A percentile compares a stretch with the other conserved stretches of the same genome.
Evolutionary conservation across 768 basidiomycete species (phyloP).

Genomic region (Rhodotorula graminis): DNA sequence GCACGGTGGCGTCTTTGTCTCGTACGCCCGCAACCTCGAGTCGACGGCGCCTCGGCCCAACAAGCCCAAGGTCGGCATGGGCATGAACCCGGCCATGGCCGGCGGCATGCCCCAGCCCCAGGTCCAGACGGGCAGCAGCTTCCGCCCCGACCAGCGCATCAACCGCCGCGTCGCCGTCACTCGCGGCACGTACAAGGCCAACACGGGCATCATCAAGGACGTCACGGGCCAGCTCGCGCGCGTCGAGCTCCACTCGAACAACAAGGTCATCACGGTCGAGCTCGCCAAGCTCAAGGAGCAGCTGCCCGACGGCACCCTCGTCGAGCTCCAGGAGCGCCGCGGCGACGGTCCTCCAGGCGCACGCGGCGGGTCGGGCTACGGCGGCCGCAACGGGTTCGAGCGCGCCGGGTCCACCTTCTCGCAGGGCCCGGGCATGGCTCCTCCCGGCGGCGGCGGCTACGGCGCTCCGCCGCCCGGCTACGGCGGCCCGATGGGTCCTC

Average conservation of each 20-base stretch:
- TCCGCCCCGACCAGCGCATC: slow-evolving; percentile 34
- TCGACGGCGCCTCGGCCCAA: slow-evolving; percentile 87
- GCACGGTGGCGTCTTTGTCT: slow-evolving; percentile 92
- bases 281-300: slow-evolving; percentile 36
- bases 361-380: slow-evolving; percentile 9
- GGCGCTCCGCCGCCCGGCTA: neutral
- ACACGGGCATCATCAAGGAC: slow-evolving; percentile 88
- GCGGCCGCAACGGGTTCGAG: slow-evolving; percentile 4
- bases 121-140: slow-evolving; percentile 10
- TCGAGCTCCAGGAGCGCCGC: slow-evolving; percentile 24
- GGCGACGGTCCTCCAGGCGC: neutral
- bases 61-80: slow-evolving; percentile 87
- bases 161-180: slow-evolving; percentile 73
- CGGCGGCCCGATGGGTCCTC: neutral
- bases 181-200: slow-evolving; percentile 84
- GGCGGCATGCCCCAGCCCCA: slow-evolving; percentile 57
- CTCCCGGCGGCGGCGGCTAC: slow-evolving; percentile 16
- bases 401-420: slow-evolving; percentile 17
- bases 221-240: slow-evolving; percentile 79
- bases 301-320: slow-evolving; percentile 25
- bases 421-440: slow-evolving; percentile 15
- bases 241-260: slow-evolving; percentile 83
- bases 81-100: slow-evolving; percentile 55
- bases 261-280: slow-evolving; percentile 74
- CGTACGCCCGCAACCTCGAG: slow-evolving; percentile 71